Evolutionary conservation across 108 stramenopile species (phyloP), one percentile per base, ranked within the genome.

Genomic region (Seminavis robusta): DNA sequence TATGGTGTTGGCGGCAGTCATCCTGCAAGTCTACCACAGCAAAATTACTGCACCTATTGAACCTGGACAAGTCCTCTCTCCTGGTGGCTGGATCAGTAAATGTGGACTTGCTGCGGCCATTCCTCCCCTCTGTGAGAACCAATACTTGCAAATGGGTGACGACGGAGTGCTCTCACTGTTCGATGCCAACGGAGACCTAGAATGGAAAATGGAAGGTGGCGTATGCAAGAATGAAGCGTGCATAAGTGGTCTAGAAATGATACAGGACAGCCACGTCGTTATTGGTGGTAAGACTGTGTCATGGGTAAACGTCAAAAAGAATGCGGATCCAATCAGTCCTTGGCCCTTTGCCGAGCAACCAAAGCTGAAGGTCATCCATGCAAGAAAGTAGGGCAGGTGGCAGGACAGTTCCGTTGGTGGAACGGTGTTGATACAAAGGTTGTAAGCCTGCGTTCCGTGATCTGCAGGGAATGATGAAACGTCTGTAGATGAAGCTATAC

Each of bases 271-370:
- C n/a, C n/a, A n/a, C n/a, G n/a, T n/a, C n/a, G n/a, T n/a, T n/a
- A n/a, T n/a, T n/a, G n/a, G n/a, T n/a, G n/a, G n/a, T n/a, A n/a
- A n/a, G n/a, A n/a, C n/a, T n/a, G n/a, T n/a, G n/a, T n/a, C n/a
- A n/a, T n/a, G n/a, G n/a, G n/a, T n/a, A n/a, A n/a, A n/a, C n/a
- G n/a, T n/a, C n/a, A n/a, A n/a, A 13, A 24, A 29, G 6, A 61
- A n/a, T 15, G 27, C 41, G 4, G 59, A 49, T 4, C 27, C 17
- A 46, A 16, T 66, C 4, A 27, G 44, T 9, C 73, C 73, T 6
- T 75, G 74, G 74, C 74, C 74, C 11, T 75, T 75, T 49, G 63
- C 23, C 19, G 63, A 61, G 56, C 49, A 58, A 37, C 67, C 74
- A 16, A 69, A 71, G 57, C 24, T 66, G 32, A 66, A 45, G n/a